These are phyloP conservation scores for Polygonum maritimum DNA, from an alignment of 148 eudicot species.

Conservation along the genomic window DNA sequence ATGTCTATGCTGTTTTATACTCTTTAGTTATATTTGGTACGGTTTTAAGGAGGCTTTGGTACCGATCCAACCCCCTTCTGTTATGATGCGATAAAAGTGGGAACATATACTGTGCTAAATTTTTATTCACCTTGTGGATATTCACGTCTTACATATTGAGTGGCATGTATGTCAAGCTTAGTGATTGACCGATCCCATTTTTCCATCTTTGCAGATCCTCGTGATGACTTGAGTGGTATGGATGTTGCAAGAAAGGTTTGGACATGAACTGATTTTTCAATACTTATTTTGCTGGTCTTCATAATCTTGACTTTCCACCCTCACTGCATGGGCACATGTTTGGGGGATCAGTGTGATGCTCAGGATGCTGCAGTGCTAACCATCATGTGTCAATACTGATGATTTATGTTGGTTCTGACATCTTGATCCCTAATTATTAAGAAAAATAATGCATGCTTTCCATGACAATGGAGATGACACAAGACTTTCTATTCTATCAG, in stretches of 20 bases:
- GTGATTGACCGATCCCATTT: conserved; percentile 11
- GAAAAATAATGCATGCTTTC: neutral
- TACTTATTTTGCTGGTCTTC: neutral
- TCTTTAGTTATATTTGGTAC: neutral
- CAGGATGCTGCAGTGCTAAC: neutral
- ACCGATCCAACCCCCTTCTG: neutral
- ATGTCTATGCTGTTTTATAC: neutral
- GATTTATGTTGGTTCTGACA: neutral
- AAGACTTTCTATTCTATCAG: neutral
- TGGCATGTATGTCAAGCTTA: neutral
- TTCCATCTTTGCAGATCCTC: conserved; percentile 65
- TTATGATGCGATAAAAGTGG: neutral
- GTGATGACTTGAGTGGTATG: conserved; percentile 96
- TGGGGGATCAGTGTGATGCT: neutral
- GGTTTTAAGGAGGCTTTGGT: neutral
- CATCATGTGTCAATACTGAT: neutral
- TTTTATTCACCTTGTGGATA: neutral
- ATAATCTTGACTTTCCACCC: neutral
- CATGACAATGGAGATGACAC: neutral
- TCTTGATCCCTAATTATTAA: neutral
- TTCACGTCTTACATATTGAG: neutral
- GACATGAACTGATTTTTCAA: neutral
- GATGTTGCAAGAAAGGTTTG: conserved; percentile 98
- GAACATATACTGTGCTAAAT: neutral
- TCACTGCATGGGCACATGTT: neutral